phyloP scores from a whole-genome alignment of 2,329 filamentous ascomycete genomes.

The Herpotrichia juniperi region DNA sequence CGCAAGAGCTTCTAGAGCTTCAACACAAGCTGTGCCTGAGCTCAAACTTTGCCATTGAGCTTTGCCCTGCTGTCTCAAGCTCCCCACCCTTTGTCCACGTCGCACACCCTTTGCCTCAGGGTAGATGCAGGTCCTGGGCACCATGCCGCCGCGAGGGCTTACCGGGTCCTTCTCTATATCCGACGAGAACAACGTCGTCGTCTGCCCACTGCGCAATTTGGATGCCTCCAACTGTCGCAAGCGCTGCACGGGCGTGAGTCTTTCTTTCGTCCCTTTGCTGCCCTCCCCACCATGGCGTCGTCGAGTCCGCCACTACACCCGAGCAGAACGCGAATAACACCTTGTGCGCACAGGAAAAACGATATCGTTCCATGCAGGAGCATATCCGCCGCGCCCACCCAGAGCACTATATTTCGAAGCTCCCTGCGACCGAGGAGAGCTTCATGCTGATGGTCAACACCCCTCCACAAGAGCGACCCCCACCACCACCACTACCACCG shows the following conservation, averaged over 20 bases:
- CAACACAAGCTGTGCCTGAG: neutral
- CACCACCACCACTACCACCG: constrained; percentile 56
- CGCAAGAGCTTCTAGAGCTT: neutral
- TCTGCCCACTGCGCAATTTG: constrained; percentile 93
- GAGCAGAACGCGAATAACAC: constrained; percentile 33
- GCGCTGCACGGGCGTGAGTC: constrained; percentile 95
- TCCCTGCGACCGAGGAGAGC: constrained; percentile 97
- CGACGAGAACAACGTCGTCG: constrained; percentile 93
- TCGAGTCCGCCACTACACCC: constrained; percentile 13
- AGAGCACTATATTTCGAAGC: constrained; percentile 96
- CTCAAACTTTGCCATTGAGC: constrained; percentile 17
- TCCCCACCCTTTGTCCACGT: constrained; percentile 8
- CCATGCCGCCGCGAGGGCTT: constrained; percentile 88
- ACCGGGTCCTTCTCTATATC: constrained; percentile 91
- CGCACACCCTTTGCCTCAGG: constrained; percentile 22
- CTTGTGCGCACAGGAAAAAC: constrained; percentile 72
- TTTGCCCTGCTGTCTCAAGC: constrained; percentile 2
- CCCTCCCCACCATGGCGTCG: constrained; percentile 6
- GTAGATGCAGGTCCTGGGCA: constrained; percentile 50
- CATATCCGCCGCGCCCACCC: constrained; percentile 97
- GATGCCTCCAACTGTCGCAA: constrained; percentile 97
- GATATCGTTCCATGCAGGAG: constrained; percentile 99
- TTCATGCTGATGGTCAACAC: constrained; percentile 96
- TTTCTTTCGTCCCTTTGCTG: constrained; percentile 13
- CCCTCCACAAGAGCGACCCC: constrained; percentile 74